Conservation (phyloP, 1,139 yeast genomes). For the Debaryomyces singareniensis region DNA sequence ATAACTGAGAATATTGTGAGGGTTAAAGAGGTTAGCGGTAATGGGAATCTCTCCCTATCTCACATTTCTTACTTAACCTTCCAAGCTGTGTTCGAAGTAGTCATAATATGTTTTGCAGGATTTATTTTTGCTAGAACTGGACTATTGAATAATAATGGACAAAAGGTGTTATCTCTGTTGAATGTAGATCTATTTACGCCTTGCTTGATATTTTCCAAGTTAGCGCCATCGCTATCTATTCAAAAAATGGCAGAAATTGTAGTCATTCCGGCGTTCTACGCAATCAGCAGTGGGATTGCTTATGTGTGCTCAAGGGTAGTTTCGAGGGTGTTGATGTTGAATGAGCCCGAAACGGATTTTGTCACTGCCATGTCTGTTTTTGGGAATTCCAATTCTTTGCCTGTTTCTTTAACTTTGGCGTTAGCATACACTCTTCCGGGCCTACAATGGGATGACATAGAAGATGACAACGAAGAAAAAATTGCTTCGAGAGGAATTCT, state of each 20-base stretch:
- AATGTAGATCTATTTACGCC: slow-evolving; percentile 83
- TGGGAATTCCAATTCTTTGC: slow-evolving; percentile 76
- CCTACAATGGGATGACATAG: slow-evolving; percentile 67
- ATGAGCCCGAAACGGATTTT: slow-evolving; percentile 63
- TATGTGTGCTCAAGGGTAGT: slow-evolving; percentile 47
- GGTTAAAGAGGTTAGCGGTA: not conserved
- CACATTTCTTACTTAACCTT: slow-evolving; percentile 57
- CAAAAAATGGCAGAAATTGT: slow-evolving; percentile 63
- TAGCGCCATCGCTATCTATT: slow-evolving; percentile 68
- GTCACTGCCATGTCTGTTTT: slow-evolving; percentile 88
- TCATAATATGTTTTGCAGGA: slow-evolving; percentile 66
- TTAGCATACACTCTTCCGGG: slow-evolving; percentile 69
- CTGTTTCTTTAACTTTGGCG: slow-evolving; percentile 70
- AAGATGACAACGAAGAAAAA: slow-evolving; percentile 58
- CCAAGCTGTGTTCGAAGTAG: slow-evolving; percentile 75
- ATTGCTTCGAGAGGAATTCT: slow-evolving; percentile 78
- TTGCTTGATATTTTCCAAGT: slow-evolving; percentile 71
- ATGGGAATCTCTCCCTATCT: slow-evolving; percentile 1
- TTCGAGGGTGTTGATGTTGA: slow-evolving; percentile 42
- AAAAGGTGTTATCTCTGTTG: slow-evolving; percentile 57
- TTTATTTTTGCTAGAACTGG: slow-evolving; percentile 61
- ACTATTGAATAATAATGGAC: slow-evolving; percentile 53
- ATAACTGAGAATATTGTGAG: not conserved
- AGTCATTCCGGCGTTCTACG: slow-evolving; percentile 68
- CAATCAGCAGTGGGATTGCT: slow-evolving; percentile 58